phyloP scores from a whole-genome alignment of 2,329 filamentous ascomycete species.

The Calonectria hongkongensis region DNA sequence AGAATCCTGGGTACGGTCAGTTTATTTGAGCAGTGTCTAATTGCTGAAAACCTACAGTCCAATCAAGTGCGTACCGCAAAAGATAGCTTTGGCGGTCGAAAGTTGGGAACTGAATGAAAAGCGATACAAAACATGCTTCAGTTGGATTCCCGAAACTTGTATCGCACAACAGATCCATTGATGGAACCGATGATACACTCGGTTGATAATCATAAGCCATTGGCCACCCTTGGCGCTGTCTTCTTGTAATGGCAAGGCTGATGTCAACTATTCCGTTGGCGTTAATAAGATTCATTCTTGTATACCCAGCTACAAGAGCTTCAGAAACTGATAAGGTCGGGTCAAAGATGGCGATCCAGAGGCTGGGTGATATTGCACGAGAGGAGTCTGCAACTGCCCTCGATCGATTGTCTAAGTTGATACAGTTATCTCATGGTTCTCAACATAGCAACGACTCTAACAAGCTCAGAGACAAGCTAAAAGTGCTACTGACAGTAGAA shows the following conservation, averaged over 20 bases:
- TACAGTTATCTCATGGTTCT: too few species aligned
- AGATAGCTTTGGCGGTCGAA: background rate
- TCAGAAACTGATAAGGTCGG: background rate
- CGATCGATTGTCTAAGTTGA: background rate
- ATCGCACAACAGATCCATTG: background rate
- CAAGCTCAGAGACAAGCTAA: background rate
- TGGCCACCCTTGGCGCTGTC: background rate
- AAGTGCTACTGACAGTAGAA: background rate
- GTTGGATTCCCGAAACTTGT: background rate
- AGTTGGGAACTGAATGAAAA: background rate
- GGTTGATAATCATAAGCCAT: conserved; percentile 1
- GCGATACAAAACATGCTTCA: background rate
- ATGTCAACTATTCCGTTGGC: background rate
- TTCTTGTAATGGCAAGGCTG: background rate
- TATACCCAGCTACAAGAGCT: background rate
- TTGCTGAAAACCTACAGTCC: background rate
- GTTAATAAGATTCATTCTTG: background rate
- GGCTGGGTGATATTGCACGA: background rate
- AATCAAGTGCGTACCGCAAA: background rate
- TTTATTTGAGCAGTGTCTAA: background rate
- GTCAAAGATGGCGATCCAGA: background rate
- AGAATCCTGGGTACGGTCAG: background rate
- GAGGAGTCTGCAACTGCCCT: background rate
- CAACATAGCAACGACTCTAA: too few species aligned
- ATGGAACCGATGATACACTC: background rate